These are phyloP conservation scores for Begonia fuchsioides DNA, from an alignment of 306 rosid genomes.

Conservation along the genomic window DNA sequence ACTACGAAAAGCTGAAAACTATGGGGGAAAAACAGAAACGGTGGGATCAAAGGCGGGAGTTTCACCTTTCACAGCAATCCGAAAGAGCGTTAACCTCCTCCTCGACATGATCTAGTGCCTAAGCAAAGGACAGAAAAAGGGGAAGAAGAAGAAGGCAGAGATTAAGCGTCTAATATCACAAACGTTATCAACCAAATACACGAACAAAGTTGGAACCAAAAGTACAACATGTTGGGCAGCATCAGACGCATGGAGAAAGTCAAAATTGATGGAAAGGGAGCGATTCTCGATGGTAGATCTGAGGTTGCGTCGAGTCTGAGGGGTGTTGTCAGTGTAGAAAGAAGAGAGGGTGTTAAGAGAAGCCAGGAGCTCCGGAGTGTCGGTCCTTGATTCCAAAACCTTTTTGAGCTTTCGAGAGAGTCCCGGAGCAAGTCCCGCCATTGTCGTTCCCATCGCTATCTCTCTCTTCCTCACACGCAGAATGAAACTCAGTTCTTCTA, in stretches of 20 bases:
- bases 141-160: background rate
- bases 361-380: conserved; percentile 66
- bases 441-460: conserved; percentile 19
- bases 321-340: conserved; percentile 70
- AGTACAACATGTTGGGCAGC: conserved; percentile 38
- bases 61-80: conserved; percentile 69
- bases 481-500: too few relatives aligned
- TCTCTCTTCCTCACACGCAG: too few relatives aligned
- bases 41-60: background rate
- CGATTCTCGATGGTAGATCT: conserved; percentile 85
- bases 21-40: background rate
- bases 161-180: background rate
- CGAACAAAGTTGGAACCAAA: background rate
- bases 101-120: conserved; percentile 78
- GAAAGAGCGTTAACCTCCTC: conserved; percentile 52
- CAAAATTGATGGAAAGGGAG: conserved; percentile 58
- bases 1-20: background rate
- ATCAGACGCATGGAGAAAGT: conserved; percentile 60
- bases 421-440: conserved; percentile 71
- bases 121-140: background rate
- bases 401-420: conserved; percentile 95
- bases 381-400: conserved; percentile 73
- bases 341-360: conserved; percentile 77
- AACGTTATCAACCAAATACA: background rate
- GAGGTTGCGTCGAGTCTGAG: conserved; percentile 89